Evolutionary conservation across 23 red algal genomes (phyloP).

Genomic region (Chondrus crispus): DNA sequence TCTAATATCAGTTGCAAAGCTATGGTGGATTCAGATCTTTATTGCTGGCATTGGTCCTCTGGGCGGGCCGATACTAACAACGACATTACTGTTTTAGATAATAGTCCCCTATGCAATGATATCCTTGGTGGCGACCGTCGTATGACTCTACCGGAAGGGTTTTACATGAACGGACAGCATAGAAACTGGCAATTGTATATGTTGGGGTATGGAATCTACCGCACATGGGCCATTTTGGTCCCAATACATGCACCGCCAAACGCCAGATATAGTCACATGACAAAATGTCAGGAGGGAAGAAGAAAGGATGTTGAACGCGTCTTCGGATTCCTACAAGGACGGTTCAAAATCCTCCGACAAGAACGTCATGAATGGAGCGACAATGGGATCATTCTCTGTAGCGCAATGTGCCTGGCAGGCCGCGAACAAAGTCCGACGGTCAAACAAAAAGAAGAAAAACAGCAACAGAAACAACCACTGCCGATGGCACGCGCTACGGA

Average conservation of each 20-base stretch:
- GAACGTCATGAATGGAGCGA: background rate
- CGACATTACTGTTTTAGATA: slow-evolving; percentile 23
- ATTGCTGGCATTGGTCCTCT: slow-evolving; percentile 57
- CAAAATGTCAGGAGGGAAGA: background rate
- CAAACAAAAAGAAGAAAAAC: too few species aligned
- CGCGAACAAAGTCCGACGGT: too few species aligned
- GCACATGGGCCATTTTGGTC: background rate
- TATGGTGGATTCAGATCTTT: background rate
- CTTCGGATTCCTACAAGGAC: background rate
- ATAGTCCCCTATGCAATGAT: slow-evolving; percentile 5
- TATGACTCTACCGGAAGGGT: slow-evolving; percentile 14
- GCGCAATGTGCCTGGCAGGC: background rate
- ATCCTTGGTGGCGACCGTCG: background rate
- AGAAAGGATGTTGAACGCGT: background rate
- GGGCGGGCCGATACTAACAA: slow-evolving; percentile 38
- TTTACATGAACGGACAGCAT: background rate
- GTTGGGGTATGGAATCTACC: background rate
- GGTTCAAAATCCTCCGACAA: background rate
- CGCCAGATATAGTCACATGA: background rate
- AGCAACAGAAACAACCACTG: too few species aligned
- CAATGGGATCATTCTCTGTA: background rate
- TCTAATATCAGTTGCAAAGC: slow-evolving; percentile 3
- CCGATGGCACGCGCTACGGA: too few species aligned
- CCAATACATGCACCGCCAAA: background rate
- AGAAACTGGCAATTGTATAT: background rate